Base-by-base conservation (phyloP, 306 rosid genomes). In the Hippophae gyantsensis region DNA sequence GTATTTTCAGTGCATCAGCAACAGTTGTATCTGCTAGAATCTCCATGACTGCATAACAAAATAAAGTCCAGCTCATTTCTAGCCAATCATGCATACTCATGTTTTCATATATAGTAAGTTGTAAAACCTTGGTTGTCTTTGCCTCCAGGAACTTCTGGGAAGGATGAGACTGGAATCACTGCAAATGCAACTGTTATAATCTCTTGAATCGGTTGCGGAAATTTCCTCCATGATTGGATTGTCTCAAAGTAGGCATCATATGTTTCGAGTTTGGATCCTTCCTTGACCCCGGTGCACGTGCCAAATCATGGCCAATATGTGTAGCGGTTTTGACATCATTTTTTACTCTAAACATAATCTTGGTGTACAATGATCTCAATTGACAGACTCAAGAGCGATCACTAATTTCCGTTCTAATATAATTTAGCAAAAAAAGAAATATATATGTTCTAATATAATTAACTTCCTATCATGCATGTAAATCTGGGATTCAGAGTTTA, bases 211-310 rank as follows among this genome's bases (percentile, higher is more conserved):
- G 79, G 8, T 42, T 64, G 74, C 11, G 95, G 83, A 63, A 92
- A 71, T 81, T 85, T 92, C 86, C 87, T 92, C 81, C 87, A 69
- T 48, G 93, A 81, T 63, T 92, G 95, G 55, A 87, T 67, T 53
- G 61, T 75, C 67, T 74, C 79, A 13, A 81, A 92, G 69, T 85
- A 92, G 72, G 75, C 60, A 60, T 87, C 93, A 12, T 76, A 85
- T 75, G 82, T 83, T 65, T 81, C 66, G 57, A 72, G 55, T 9
- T 65, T 61, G 50, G 61, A 58, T 41, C 53, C 63, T 65, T 66
- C 62, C 56, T 48, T 72, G 26, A 27, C 38, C 4, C 76, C 56
- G 72, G 70, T 56, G 25, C 70, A 57, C 78, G 81, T 0, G 18
- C 18, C 18, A 18, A 18, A 18, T 18, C 18, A 18, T 18, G 18